Percentiles rank a stretch among this genome's conserved stretches.
phyloP scores from a whole-genome alignment of 2,329 filamentous ascomycete genomes.

The Coniella lustricola region DNA sequence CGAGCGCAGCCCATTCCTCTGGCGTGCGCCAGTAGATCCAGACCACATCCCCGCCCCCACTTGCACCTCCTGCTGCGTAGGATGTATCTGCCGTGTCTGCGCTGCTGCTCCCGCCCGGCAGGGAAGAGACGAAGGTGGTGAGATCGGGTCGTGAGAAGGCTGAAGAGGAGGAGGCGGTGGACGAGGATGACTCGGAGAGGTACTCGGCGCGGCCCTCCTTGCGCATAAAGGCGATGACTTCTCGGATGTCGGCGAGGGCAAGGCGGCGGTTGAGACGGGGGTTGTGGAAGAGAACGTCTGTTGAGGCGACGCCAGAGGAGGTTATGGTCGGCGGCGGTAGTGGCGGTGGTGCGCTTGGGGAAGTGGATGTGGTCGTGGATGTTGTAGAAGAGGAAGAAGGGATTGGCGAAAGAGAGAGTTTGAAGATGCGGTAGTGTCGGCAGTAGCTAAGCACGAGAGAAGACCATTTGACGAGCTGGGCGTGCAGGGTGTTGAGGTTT shows the following conservation, averaged over 20 bases:
- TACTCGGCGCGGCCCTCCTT: conserved; percentile 60
- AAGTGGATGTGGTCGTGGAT: conserved; percentile 44
- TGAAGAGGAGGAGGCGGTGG: too few relatives aligned
- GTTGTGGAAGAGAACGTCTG: conserved; percentile 51
- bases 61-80: conserved; percentile 20
- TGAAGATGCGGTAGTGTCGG: conserved; percentile 68
- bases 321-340: not conserved
- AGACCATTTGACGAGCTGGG: conserved; percentile 82
- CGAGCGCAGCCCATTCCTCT: conserved; percentile 79
- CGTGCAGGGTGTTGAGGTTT: conserved; percentile 64
- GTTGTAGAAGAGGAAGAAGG: conserved; percentile 42
- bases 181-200: too few relatives aligned
- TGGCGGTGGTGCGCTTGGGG: conserved; percentile 11
- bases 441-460: conserved; percentile 78
- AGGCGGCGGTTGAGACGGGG: conserved; percentile 45
- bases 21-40: conserved; percentile 82
- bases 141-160: too few relatives aligned
- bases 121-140: too few relatives aligned
- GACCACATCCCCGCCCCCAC: conserved; percentile 44
- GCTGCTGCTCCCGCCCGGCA: too few relatives aligned
- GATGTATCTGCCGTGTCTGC: too few relatives aligned
- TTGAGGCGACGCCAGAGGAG: conserved; percentile 23
- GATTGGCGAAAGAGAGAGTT: conserved; percentile 52
- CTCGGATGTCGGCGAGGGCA: conserved; percentile 42
- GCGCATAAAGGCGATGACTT: conserved; percentile 54